These are phyloP conservation scores for Colletotrichum sp. DNA, from an alignment of 2,329 filamentous ascomycete species.

Conservation along the genomic window DNA sequence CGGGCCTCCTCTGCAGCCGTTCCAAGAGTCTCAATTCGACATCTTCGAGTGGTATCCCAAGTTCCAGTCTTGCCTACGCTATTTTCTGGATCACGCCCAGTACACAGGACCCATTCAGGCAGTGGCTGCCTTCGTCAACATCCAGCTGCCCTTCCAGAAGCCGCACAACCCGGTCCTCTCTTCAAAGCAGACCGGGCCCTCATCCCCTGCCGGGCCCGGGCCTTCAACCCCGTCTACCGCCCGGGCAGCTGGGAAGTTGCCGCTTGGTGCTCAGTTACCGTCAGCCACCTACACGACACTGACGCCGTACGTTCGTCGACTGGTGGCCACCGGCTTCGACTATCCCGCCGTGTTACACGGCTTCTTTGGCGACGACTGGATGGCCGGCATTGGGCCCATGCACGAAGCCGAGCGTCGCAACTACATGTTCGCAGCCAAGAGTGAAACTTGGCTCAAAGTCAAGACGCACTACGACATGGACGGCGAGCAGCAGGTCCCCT, in stretches of 20 bases:
- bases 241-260: slow-evolving; percentile 34
- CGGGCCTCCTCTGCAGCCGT: slow-evolving; percentile 38
- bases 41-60: slow-evolving; percentile 93
- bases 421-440: slow-evolving; percentile 94
- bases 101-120: slow-evolving; percentile 84
- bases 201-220: slow-evolving; percentile 36
- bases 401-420: slow-evolving; percentile 92
- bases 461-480: slow-evolving; percentile 91
- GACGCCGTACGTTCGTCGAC: slow-evolving; percentile 86
- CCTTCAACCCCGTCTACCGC: slow-evolving; percentile 31
- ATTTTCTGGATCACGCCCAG: slow-evolving; percentile 92
- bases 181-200: slow-evolving; percentile 36
- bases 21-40: slow-evolving; percentile 65
- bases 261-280: slow-evolving; percentile 25
- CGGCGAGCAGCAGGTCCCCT: slow-evolving; percentile 83
- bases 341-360: slow-evolving; percentile 85
- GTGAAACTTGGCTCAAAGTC: slow-evolving; percentile 85
- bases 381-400: slow-evolving; percentile 76
- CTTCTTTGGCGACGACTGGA: slow-evolving; percentile 97
- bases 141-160: slow-evolving; percentile 86
- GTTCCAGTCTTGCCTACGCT: slow-evolving; percentile 87
- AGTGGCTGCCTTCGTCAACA: slow-evolving; percentile 89
- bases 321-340: slow-evolving; percentile 93
- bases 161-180: slow-evolving; percentile 47
- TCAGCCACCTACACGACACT: slow-evolving; percentile 63